Base-by-base conservation (phyloP, 371 early-diverging fungal genomes). In the Smittium mucronatum region DNA sequence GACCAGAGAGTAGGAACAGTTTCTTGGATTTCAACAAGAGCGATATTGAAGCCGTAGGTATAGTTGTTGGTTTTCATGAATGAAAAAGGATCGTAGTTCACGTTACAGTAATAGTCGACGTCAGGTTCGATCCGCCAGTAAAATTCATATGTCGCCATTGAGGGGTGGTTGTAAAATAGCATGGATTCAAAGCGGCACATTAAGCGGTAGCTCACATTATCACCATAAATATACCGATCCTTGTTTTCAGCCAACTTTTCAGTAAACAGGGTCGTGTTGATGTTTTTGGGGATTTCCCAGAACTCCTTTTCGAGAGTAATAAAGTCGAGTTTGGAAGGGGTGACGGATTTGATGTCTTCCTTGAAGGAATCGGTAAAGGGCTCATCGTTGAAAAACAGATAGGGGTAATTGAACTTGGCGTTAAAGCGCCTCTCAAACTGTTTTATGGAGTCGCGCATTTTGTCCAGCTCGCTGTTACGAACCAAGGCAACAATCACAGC, bases 51-150 rank as follows among this genome's bases (percentile, higher is more conserved):
- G 0, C 82, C 84, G 72, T 87, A 88, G 68, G 83, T 78, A 67
- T 83, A 83, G 63, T 81, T 80, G 61, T 80, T 81, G 26, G 73
- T 73, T 58, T 75, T 69, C 81, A 86, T 85, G 67, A 72, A 85
- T 68, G 77, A 70, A 79, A 91, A 91, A n/a, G 88, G 88, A 74
- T 91, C 91, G 73, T 83, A 85, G 70, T 84, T 83, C 28, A 94
- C 81, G 30, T 90, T 83, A 75, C 94, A 94, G 69, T 81, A 85
- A 71, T 89, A 91, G 32, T 84, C 76, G 26, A 92, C 91, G 70
- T 83, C 88, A 2, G 94, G 94, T 74, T 94, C 95, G 17, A 94
- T 82, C 30, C 95, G 78, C 95, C 95, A 94, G 78, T 93, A 94
- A 71, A 85, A 94, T 61, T 91, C 87, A 69, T 87, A 83, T 17